phyloP scores from a whole-genome alignment of 768 basidiomycete species.

The Coprinellus micaceus region DNA sequence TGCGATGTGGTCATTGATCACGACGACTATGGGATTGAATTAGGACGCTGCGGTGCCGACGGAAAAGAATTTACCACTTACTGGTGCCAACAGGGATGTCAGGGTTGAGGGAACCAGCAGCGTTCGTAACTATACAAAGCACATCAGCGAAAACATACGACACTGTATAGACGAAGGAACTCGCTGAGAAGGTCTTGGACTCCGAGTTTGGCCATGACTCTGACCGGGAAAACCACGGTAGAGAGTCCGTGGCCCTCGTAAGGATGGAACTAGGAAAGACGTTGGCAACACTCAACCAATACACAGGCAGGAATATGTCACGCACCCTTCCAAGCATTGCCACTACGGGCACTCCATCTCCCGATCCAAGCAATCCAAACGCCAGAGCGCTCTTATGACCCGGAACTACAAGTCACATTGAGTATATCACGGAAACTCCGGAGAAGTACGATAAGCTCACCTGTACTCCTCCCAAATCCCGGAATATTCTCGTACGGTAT shows the following conservation, averaged over 20 bases:
- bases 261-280: slow-evolving; percentile 60
- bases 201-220: slow-evolving; percentile 75
- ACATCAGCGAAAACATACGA: no score
- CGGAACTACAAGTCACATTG: slow-evolving; percentile 42
- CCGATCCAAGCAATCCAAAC: slow-evolving; percentile 70
- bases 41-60: slow-evolving; percentile 11
- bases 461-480: slow-evolving; percentile 76
- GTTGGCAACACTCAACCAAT: neutral
- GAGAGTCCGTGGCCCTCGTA: slow-evolving; percentile 79
- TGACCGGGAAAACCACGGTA: slow-evolving; percentile 73
- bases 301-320: neutral
- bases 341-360: slow-evolving; percentile 71
- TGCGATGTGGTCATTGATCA: slow-evolving; percentile 81
- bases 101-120: slow-evolving; percentile 78
- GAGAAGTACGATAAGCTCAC: slow-evolving; percentile 34
- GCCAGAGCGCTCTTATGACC: slow-evolving; percentile 81
- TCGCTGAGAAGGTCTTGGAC: slow-evolving; percentile 71
- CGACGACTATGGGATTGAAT: slow-evolving; percentile 53
- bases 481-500: slow-evolving; percentile 66
- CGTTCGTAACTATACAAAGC: slow-evolving; percentile 70
- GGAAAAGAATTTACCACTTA: slow-evolving; percentile 30
- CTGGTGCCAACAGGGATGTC: slow-evolving; percentile 76
- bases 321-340: slow-evolving; percentile 85
- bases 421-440: neutral
- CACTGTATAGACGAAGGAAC: slow-evolving; percentile 20